These are phyloP conservation scores for Citropsis articulata DNA, from an alignment of 345 rosid genomes.

Conservation along the genomic window DNA sequence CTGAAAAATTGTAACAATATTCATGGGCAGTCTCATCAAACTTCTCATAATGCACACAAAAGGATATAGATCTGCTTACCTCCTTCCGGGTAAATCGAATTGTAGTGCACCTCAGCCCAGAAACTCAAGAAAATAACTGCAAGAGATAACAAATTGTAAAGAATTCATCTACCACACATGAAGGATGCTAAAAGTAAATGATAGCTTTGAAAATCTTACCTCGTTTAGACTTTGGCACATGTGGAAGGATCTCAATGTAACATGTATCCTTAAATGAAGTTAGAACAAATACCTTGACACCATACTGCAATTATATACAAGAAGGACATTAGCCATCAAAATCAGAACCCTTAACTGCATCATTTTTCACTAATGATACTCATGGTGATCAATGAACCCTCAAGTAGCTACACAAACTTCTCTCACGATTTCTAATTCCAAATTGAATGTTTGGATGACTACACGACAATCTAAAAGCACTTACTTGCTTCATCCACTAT, in stretches of 20 bases:
- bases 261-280: slow-evolving; percentile 94
- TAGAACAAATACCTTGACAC: slow-evolving; percentile 78
- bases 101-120: slow-evolving; percentile 99
- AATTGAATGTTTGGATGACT: neutral
- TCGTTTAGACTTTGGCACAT: slow-evolving; percentile 55
- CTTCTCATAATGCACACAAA: neutral
- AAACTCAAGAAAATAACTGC: slow-evolving; percentile 89
- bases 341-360: neutral
- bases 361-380: neutral
- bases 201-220: slow-evolving; percentile 39
- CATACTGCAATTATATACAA: slow-evolving; percentile 55
- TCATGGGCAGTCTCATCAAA: neutral
- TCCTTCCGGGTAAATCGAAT: slow-evolving; percentile 87
- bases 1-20: neutral
- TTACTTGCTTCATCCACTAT: neutral
- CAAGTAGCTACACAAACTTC: neutral
- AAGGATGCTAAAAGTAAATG: neutral
- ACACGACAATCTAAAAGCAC: neutral
- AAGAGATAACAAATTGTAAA: neutral
- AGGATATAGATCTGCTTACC: slow-evolving; percentile 39
- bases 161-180: neutral
- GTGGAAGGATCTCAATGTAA: slow-evolving; percentile 84
- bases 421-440: neutral
- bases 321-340: neutral
- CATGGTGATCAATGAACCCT: neutral